Base-by-base conservation (phyloP, 116 monocot genomes). In the Zostera marina region DNA sequence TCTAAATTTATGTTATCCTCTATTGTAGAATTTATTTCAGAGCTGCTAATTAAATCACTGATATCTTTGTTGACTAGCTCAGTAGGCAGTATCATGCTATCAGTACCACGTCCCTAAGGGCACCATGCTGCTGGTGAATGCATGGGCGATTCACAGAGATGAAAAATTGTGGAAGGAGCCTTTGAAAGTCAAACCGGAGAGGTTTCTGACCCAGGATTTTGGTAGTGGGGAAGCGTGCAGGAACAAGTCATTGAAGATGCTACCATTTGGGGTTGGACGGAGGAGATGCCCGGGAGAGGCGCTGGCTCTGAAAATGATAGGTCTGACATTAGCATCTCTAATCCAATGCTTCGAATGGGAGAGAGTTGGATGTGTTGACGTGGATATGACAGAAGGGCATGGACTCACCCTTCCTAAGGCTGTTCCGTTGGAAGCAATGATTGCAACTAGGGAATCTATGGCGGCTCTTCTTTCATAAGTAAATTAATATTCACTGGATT, bases 81-180 rank as follows among this genome's bases (percentile, higher is more conserved):
- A n/a, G n/a, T n/a, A n/a, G n/a, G n/a, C n/a, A n/a, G n/a, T n/a
- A n/a, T n/a, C n/a, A n/a, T n/a, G n/a, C n/a, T n/a, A n/a, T n/a
- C n/a, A n/a, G n/a, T n/a, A 60, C 54, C 10, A 51, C 47, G 47
- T 81, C 0, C 73, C 77, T 10, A 24, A 26, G 5, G 73, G 70
- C 20, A 77, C 76, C 5, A 76, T 63, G 42, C 53, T 81, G 4
- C 2, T 81, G 22, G 63, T 70, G n/a, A 76, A 81, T 49, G 73
- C 53, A 13, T 69, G 69, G 52, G 55, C 44, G 0, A 73, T 77
- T 8, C 77, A 77, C 2, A 63, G 68, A 19, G 70, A 78, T 13
- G 68, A 65, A 0, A n/a, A 22, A 7, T 10, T 45, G 3, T 68
- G 73, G 73, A 41, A 54, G 11, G 68, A 68, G 0, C 65, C 68